Evolutionary conservation across 192 early-diverging fungal species (phyloP).

Genomic region (Nowakowskiella sp.): DNA sequence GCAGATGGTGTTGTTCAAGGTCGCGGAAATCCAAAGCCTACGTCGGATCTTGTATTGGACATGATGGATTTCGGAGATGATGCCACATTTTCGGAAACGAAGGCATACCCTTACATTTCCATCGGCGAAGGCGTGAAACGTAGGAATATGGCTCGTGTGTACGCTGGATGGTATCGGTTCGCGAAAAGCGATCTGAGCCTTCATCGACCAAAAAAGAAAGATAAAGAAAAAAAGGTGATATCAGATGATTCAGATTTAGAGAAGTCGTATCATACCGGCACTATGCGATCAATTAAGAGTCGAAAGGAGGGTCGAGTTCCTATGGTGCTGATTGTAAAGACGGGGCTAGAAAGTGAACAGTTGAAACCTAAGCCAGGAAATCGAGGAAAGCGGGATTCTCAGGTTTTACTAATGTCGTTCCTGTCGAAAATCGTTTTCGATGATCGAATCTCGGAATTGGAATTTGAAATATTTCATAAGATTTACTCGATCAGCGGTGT

Average conservation of each 20-base stretch:
- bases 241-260: too few species aligned
- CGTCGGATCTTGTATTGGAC: conserved; percentile 7
- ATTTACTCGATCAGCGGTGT: conserved; percentile 10
- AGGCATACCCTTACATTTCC: conserved; percentile 3
- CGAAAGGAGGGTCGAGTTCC: neutral
- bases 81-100: neutral
- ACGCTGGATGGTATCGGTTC: conserved; percentile 5
- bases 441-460: conserved; percentile 9
- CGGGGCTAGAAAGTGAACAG: neutral
- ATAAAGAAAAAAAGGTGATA: too few species aligned
- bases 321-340: neutral
- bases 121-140: conserved; percentile 5
- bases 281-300: neutral
- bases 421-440: conserved; percentile 7
- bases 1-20: conserved; percentile 11
- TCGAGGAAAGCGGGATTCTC: conserved; percentile 22
- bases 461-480: conserved; percentile 8
- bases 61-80: conserved; percentile 9
- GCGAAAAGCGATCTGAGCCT: too few species aligned
- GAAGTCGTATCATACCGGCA: neutral
- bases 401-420: conserved; percentile 18
- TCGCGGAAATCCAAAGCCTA: conserved; percentile 1
- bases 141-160: conserved; percentile 5
- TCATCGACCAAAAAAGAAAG: too few species aligned
- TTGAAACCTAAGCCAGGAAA: conserved; percentile 13